A percentile compares a stretch with the other conserved stretches of the same genome.
Conservation (phyloP, 805 yeast species). For the Pichia ethanolica region DNA sequence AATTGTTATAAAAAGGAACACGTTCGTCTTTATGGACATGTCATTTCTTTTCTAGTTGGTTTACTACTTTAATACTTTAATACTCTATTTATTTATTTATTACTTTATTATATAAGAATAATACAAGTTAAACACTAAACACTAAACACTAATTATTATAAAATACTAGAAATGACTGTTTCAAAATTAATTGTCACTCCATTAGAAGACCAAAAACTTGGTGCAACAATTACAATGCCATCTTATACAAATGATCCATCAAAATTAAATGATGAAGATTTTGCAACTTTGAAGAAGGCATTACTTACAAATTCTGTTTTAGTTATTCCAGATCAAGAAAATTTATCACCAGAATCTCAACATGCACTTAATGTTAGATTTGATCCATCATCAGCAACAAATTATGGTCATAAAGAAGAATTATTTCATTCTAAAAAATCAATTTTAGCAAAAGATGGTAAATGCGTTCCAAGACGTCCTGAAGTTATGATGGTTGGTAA, state of each 20-base stretch:
- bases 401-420: slow-evolving; percentile 76
- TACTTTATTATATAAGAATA: too few species aligned
- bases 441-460: slow-evolving; percentile 74
- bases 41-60: too few species aligned
- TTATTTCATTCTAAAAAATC: slow-evolving; percentile 59
- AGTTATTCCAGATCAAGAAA: slow-evolving; percentile 65
- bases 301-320: slow-evolving; percentile 63
- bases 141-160: too few species aligned
- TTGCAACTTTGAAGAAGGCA: slow-evolving; percentile 52
- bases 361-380: slow-evolving; percentile 67
- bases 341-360: slow-evolving; percentile 67
- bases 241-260: slow-evolving; percentile 68
- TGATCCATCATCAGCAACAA: slow-evolving; percentile 63
- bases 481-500: slow-evolving; percentile 90
- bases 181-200: slow-evolving; percentile 31
- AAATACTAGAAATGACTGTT: background rate
- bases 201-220: slow-evolving; percentile 47
- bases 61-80: too few species aligned
- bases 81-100: too few species aligned
- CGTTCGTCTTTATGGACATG: too few species aligned
- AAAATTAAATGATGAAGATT: slow-evolving; percentile 56
- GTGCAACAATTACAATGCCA: slow-evolving; percentile 64
- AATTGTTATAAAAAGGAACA: too few species aligned
- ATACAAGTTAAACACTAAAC: too few species aligned
- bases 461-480: slow-evolving; percentile 72